Percentiles rank a stretch among this genome's conserved stretches.
Evolutionary conservation across 2,329 filamentous ascomycete genomes (phyloP).

Genomic region (Aspergillus fructus): DNA sequence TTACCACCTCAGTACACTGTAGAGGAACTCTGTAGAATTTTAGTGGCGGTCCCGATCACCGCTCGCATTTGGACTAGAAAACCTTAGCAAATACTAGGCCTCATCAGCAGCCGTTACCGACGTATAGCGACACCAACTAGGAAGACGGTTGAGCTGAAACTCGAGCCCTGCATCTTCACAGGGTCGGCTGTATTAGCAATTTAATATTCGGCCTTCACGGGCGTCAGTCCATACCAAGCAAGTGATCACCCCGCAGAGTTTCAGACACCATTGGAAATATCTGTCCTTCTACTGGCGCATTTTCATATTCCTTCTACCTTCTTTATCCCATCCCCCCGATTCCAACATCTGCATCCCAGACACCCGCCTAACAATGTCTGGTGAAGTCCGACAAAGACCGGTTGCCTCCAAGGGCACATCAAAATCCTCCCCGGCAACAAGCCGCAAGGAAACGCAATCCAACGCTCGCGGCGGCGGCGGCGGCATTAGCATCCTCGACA

Average conservation of each 20-base stretch:
- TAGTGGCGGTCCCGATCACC: background rate
- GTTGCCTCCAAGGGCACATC: background rate
- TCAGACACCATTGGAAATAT: constrained; percentile 1
- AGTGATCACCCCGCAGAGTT: background rate
- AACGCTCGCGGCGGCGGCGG: constrained; percentile 11
- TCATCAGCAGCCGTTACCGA: too few species aligned
- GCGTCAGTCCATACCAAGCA: background rate
- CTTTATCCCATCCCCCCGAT: background rate
- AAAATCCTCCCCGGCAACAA: constrained; percentile 11
- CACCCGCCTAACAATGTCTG: constrained; percentile 23
- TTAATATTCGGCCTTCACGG: too few species aligned
- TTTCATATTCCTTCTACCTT: background rate
- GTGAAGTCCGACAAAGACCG: constrained; percentile 14
- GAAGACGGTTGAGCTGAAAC: too few species aligned
- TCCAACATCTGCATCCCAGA: constrained; percentile 26
- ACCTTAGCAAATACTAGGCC: too few species aligned
- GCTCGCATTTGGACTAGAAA: background rate
- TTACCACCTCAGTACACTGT: background rate
- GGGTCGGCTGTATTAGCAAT: too few species aligned
- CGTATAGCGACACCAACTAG: too few species aligned
- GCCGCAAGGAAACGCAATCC: constrained; percentile 3
- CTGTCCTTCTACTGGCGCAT: constrained; percentile 4
- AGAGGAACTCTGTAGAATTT: background rate
- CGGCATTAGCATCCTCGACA: constrained; percentile 57
- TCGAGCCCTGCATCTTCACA: background rate